Evolutionary conservation across 1,284 basidiomycete species (phyloP).

Genomic region (Ceratobasidium sp.): DNA sequence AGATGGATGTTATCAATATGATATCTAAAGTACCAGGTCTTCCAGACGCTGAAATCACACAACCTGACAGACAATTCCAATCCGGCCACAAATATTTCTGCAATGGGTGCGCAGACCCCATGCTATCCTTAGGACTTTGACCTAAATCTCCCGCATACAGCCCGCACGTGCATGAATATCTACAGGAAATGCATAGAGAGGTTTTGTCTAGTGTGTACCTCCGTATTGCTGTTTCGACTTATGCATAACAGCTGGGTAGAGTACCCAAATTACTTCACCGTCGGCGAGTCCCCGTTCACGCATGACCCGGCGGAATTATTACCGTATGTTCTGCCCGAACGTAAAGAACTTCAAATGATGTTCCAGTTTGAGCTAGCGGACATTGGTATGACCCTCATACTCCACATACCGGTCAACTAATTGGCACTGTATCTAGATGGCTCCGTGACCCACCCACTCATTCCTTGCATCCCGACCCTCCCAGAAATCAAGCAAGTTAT

Average conservation of each 20-base stretch:
- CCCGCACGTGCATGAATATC: slow-evolving; percentile 68
- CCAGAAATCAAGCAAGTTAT: slow-evolving; percentile 63
- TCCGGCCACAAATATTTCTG: slow-evolving; percentile 61
- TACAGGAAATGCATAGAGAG: slow-evolving; percentile 68
- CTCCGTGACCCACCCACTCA: slow-evolving; percentile 49
- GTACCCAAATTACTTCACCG: slow-evolving; percentile 63
- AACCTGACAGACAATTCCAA: slow-evolving; percentile 62
- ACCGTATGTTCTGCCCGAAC: slow-evolving; percentile 64
- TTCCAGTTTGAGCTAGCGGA: slow-evolving; percentile 64
- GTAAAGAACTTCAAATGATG: slow-evolving; percentile 71
- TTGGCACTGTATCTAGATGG: slow-evolving; percentile 49
- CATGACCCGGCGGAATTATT: slow-evolving; percentile 59
- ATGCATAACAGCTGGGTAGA: slow-evolving; percentile 49
- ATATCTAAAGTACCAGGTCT: slow-evolving; percentile 68
- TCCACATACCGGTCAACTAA: background rate
- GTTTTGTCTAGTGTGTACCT: slow-evolving; percentile 61
- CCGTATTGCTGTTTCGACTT: slow-evolving; percentile 13
- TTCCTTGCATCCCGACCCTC: slow-evolving; percentile 59
- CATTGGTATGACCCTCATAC: background rate
- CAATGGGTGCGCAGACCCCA: slow-evolving; percentile 59
- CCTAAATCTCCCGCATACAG: slow-evolving; percentile 49
- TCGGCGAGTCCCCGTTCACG: slow-evolving; percentile 70
- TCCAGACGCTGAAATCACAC: slow-evolving; percentile 66
- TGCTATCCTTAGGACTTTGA: background rate
- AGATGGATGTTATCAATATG: slow-evolving; percentile 75